Conservation (phyloP, 768 basidiomycete genomes). For the Lactarius psammicola region DNA sequence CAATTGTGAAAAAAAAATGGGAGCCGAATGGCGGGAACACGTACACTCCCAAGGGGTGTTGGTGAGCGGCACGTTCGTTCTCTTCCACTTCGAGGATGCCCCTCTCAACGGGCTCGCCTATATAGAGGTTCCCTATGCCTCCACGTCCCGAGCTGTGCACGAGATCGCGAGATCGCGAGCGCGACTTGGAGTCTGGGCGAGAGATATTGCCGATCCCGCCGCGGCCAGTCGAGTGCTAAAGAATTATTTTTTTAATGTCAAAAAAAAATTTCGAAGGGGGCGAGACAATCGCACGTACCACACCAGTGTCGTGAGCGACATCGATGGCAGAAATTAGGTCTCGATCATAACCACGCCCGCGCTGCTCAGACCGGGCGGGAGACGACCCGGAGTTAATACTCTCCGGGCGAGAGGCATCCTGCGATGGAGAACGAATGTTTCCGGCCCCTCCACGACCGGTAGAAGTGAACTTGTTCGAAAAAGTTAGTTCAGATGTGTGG, state of each 20-base stretch:
- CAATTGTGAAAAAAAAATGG: no score
- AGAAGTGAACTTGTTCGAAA: conserved; percentile 41
- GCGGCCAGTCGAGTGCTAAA: conserved; percentile 53
- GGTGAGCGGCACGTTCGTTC: conserved; percentile 37
- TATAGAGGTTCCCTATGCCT: conserved; percentile 57
- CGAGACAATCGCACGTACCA: conserved; percentile 5
- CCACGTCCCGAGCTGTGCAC: conserved; percentile 60
- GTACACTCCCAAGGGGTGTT: conserved; percentile 39
- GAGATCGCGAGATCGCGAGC: conserved; percentile 49
- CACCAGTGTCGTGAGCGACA: background rate
- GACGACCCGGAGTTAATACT: background rate
- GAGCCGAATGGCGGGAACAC: conserved; percentile 28
- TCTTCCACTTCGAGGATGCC: conserved; percentile 38
- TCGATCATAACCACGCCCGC: conserved; percentile 33
- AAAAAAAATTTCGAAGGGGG: no score
- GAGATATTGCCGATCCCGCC: conserved; percentile 64
- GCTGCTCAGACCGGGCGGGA: conserved; percentile 15
- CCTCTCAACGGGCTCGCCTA: conserved; percentile 32
- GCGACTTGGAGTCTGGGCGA: conserved; percentile 32
- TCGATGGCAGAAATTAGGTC: conserved; percentile 31
- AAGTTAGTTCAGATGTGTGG: background rate
- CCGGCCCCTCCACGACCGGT: conserved; percentile 82
- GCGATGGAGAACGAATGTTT: conserved; percentile 79
- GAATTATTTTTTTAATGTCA: background rate
- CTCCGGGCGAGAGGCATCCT: conserved; percentile 39